phyloP scores from a whole-genome alignment of 2,329 filamentous ascomycete genomes.

The Fonsecaea nubica region DNA sequence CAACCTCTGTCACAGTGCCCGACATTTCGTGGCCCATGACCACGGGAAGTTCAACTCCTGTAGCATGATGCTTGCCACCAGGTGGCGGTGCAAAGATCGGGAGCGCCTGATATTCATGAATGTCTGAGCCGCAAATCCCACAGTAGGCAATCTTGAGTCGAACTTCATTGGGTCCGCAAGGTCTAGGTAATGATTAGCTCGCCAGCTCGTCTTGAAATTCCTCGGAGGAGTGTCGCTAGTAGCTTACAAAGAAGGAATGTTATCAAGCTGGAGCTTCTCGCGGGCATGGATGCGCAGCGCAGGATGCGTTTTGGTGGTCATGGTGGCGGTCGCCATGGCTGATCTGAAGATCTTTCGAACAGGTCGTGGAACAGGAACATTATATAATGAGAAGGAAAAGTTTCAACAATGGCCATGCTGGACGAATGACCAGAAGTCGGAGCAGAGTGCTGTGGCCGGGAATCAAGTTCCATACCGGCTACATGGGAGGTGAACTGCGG shows the following conservation, averaged over 20 bases:
- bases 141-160: slow-evolving; percentile 36
- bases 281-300: slow-evolving; percentile 14
- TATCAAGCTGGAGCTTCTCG: slow-evolving; percentile 14
- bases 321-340: slow-evolving; percentile 16
- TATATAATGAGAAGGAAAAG: slow-evolving; percentile 8
- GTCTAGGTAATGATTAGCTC: slow-evolving; percentile 11
- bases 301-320: slow-evolving; percentile 15
- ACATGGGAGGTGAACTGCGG: slow-evolving; percentile 7
- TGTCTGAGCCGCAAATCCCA: slow-evolving; percentile 41
- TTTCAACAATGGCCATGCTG: background rate
- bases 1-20: slow-evolving; percentile 49
- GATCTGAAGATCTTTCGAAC: slow-evolving; percentile 8
- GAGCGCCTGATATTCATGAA: slow-evolving; percentile 56
- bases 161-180: slow-evolving; percentile 22
- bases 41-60: slow-evolving; percentile 56
- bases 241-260: slow-evolving; percentile 10
- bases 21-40: slow-evolving; percentile 61
- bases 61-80: slow-evolving; percentile 58
- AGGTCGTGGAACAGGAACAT: background rate
- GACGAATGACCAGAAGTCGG: background rate
- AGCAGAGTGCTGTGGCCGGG: slow-evolving; percentile 9
- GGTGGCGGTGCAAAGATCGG: slow-evolving; percentile 54
- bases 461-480: slow-evolving; percentile 16
- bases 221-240: slow-evolving; percentile 8
- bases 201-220: background rate